Percentiles rank a stretch among this genome's conserved stretches.
phyloP scores from a whole-genome alignment of 768 basidiomycete genomes.

The Holtermanniella nyarrowii region DNA sequence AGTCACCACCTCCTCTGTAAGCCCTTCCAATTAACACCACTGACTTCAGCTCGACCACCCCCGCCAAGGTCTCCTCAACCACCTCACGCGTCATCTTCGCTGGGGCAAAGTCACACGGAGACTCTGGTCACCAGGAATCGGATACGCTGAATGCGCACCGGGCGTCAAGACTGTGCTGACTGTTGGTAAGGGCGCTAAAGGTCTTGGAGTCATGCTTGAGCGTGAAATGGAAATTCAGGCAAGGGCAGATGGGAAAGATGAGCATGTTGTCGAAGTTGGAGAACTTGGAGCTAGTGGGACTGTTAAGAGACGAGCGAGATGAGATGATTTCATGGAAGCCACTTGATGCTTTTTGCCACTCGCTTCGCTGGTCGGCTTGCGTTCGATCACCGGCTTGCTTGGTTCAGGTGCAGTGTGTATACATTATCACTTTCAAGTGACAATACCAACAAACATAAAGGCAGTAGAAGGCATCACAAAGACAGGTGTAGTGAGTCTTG shows the following conservation, averaged over 20 bases:
- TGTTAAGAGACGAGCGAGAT: background rate
- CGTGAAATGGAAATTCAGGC: constrained; percentile 25
- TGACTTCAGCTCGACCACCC: constrained; percentile 12
- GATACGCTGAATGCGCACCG: background rate
- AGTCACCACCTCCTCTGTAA: constrained; percentile 24
- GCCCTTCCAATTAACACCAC: constrained; percentile 1
- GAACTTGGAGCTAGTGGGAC: constrained; percentile 22
- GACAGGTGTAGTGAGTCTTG: too few species aligned
- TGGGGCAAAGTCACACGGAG: constrained; percentile 34
- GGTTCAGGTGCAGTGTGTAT: too few species aligned
- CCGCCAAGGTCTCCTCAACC: constrained; percentile 19
- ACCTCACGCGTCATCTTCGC: constrained; percentile 26
- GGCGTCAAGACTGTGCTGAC: constrained; percentile 19
- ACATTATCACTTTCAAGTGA: too few species aligned
- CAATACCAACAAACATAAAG: too few species aligned
- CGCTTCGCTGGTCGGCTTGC: too few species aligned
- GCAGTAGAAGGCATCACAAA: too few species aligned
- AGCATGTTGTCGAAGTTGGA: constrained; percentile 8
- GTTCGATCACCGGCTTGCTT: too few species aligned
- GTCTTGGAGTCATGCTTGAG: constrained; percentile 32
- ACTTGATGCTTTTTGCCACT: too few species aligned
- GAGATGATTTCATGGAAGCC: too few species aligned
- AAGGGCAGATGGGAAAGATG: constrained; percentile 7
- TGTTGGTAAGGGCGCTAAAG: constrained; percentile 35
- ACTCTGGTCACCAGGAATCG: constrained; percentile 5